A percentile compares a stretch with the other conserved stretches of the same genome.
Evolutionary conservation across 2,329 filamentous ascomycete species (phyloP).

Genomic region (Xylaria sp.): DNA sequence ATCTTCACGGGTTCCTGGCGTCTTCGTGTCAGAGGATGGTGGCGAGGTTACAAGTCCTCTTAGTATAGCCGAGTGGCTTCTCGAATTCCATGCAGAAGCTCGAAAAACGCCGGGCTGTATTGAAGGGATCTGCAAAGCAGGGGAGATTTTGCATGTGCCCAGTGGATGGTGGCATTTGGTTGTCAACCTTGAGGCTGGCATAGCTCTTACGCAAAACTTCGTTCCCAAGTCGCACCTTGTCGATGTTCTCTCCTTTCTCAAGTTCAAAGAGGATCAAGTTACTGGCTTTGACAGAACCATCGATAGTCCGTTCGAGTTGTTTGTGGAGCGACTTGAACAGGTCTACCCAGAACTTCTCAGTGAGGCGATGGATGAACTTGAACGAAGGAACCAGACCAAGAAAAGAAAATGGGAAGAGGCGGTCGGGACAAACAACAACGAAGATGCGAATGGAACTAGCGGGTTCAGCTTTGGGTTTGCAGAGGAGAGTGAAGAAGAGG

Average conservation of each 20-base stretch:
- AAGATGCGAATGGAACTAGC: constrained; percentile 30
- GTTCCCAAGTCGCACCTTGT: constrained; percentile 70
- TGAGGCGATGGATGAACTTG: constrained; percentile 58
- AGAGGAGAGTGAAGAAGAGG: constrained; percentile 42
- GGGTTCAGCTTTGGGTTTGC: constrained; percentile 55
- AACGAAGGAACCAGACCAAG: constrained; percentile 56
- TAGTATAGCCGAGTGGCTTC: constrained; percentile 93
- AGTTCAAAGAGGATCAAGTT: constrained; percentile 77
- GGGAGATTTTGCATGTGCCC: constrained; percentile 87
- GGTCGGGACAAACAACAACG: constrained; percentile 51
- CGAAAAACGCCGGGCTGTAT: constrained; percentile 68
- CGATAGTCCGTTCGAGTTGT: constrained; percentile 66
- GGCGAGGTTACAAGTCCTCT: constrained; percentile 91
- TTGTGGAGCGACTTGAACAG: constrained; percentile 61
- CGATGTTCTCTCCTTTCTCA: constrained; percentile 73
- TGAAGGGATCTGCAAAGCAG: constrained; percentile 77
- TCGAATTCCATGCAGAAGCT: constrained; percentile 83
- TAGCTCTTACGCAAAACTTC: constrained; percentile 94
- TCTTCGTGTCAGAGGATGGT: constrained; percentile 82
- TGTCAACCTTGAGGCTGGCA: constrained; percentile 76
- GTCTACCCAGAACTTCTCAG: constrained; percentile 62
- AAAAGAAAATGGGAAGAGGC: constrained; percentile 86
- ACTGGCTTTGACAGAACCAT: constrained; percentile 76
- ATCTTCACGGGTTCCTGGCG: constrained; percentile 71
- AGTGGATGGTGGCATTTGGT: constrained; percentile 97